Conservation (phyloP, 2,329 filamentous ascomycete species). For the Sphaerulina vaccinii region DNA sequence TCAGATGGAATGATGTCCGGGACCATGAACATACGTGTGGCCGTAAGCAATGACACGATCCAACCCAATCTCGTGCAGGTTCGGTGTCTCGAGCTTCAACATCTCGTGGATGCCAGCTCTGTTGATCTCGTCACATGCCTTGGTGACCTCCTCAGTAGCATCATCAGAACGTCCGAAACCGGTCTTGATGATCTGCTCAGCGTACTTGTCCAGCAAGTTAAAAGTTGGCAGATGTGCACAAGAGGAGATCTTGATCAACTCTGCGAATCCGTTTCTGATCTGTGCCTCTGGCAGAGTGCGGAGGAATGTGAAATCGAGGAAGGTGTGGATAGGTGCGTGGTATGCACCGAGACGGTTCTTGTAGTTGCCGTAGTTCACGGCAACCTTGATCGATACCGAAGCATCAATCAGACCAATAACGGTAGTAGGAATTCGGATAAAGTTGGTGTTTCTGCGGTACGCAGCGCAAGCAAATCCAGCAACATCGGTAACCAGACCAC, state of each 20-base stretch:
- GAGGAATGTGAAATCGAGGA: conserved; percentile 72
- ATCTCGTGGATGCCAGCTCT: conserved; percentile 69
- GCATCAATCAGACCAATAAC: conserved; percentile 75
- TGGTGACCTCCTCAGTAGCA: conserved; percentile 54
- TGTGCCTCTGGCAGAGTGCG: conserved; percentile 65
- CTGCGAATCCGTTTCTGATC: conserved; percentile 71
- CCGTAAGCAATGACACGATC: conserved; percentile 73
- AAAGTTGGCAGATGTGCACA: conserved; percentile 67
- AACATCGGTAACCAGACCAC: conserved; percentile 70
- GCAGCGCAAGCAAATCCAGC: conserved; percentile 70
- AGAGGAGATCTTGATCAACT: conserved; percentile 73
- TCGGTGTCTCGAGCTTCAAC: conserved; percentile 71
- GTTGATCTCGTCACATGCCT: conserved; percentile 66
- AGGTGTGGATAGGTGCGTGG: conserved; percentile 67
- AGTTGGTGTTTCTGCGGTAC: conserved; percentile 71
- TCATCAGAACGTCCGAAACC: conserved; percentile 63
- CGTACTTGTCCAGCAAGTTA: conserved; percentile 66
- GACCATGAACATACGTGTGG: conserved; percentile 55
- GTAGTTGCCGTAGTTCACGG: conserved; percentile 73
- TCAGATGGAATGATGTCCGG: not conserved
- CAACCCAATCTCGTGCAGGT: conserved; percentile 70
- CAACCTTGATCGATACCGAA: conserved; percentile 75
- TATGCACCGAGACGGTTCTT: conserved; percentile 74
- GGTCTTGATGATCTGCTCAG: conserved; percentile 64
- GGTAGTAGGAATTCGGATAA: conserved; percentile 70